phyloP scores from a whole-genome alignment of 495 filamentous ascomycete species.

The Neurospora cerealis region DNA sequence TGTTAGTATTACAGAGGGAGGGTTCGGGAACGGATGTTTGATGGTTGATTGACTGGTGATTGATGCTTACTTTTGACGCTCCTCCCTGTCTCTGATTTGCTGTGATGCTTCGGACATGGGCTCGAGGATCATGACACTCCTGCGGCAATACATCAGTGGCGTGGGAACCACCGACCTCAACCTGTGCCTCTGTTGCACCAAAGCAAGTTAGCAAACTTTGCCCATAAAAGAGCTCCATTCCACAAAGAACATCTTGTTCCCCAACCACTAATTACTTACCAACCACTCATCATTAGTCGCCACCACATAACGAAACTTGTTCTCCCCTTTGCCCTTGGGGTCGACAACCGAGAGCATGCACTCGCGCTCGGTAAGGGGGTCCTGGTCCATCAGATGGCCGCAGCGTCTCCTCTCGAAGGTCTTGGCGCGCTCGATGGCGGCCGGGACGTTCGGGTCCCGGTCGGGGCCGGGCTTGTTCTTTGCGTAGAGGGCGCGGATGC shows the following conservation, averaged over 20 bases:
- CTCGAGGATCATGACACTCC: conserved; percentile 77
- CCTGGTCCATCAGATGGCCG: conserved; percentile 71
- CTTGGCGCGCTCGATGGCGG: conserved; percentile 59
- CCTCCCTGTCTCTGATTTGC: conserved; percentile 52
- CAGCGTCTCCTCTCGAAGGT: conserved; percentile 76
- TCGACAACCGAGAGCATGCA: conserved; percentile 75
- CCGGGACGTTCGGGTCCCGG: conserved; percentile 44
- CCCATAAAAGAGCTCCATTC: background rate
- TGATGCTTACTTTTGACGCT: conserved; percentile 61
- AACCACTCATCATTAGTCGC: conserved; percentile 54
- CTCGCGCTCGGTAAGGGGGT: conserved; percentile 63
- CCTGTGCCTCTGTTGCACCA: conserved; percentile 12
- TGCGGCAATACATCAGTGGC: conserved; percentile 64
- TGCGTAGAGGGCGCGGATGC: conserved; percentile 52
- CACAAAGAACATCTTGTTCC: background rate
- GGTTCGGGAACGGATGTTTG: background rate
- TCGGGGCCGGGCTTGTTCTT: conserved; percentile 36
- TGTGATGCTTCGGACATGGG: conserved; percentile 63
- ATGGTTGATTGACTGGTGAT: background rate
- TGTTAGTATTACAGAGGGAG: conserved; percentile 1
- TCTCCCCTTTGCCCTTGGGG: conserved; percentile 55
- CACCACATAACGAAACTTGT: conserved; percentile 86
- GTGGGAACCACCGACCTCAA: conserved; percentile 24
- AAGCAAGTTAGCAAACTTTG: background rate
- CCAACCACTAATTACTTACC: conserved; percentile 8